Percentiles rank a stretch among this genome's conserved stretches.
Evolutionary conservation across 805 yeast genomes (phyloP).

Genomic region (Phaffomyces antillensis): DNA sequence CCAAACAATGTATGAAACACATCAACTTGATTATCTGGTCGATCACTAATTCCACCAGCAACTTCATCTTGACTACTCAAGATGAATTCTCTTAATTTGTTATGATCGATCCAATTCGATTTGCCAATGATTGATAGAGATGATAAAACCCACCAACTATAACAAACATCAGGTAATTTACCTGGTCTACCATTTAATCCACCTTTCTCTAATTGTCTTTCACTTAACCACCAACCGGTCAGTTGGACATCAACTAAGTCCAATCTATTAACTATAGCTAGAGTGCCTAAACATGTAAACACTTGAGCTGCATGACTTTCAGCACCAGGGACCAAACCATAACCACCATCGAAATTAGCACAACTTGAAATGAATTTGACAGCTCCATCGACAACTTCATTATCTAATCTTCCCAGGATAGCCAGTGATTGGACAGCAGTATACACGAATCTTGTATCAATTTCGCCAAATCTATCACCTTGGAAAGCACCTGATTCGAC

Average conservation of each 20-base stretch:
- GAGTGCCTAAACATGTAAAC: conserved; percentile 76
- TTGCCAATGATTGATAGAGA: conserved; percentile 60
- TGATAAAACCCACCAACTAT: conserved; percentile 95
- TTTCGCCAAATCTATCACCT: conserved; percentile 90
- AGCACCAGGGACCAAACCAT: conserved; percentile 89
- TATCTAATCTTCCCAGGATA: conserved; percentile 55
- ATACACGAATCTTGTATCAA: conserved; percentile 87
- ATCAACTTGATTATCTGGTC: conserved; percentile 87
- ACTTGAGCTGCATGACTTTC: conserved; percentile 94
- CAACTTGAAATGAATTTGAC: conserved; percentile 60
- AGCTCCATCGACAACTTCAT: conserved; percentile 53
- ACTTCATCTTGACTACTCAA: conserved; percentile 68
- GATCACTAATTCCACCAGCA: conserved; percentile 86
- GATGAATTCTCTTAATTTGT: conserved; percentile 58
- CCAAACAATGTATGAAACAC: conserved; percentile 92
- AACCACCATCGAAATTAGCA: conserved; percentile 92
- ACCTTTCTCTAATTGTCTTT: conserved; percentile 78
- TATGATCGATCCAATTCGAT: conserved; percentile 70
- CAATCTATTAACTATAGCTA: conserved; percentile 59
- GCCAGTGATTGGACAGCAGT: conserved; percentile 71
- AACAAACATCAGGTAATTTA: conserved; percentile 94
- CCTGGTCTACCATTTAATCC: conserved; percentile 97
- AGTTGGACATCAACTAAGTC: conserved; percentile 39
- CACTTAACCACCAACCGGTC: conserved; percentile 82
- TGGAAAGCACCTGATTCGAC: conserved; percentile 61